Conservation (phyloP, 768 basidiomycete species). For the Hygrophorus pudorinus region DNA sequence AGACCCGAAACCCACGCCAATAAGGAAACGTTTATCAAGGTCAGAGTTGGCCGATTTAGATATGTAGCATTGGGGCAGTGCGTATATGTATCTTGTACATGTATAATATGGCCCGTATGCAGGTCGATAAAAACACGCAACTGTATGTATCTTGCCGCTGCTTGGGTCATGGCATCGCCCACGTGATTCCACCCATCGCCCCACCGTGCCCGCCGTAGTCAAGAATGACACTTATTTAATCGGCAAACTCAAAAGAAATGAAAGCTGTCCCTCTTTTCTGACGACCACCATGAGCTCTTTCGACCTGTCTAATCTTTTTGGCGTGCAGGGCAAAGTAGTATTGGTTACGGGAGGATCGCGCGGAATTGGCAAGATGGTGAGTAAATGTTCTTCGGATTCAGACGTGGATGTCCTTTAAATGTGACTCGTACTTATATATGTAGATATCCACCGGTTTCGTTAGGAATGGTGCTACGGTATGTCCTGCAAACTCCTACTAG, state of each 20-base stretch:
- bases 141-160: too few species aligned
- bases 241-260: too few species aligned
- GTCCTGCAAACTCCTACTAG: conserved; percentile 25
- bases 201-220: too few species aligned
- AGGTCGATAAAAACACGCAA: neutral
- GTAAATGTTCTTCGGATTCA: conserved; percentile 12
- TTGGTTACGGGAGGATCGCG: conserved; percentile 58
- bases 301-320: conserved; percentile 30
- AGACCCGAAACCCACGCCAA: conserved; percentile 18
- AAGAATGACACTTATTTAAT: too few species aligned
- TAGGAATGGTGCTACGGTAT: conserved; percentile 39
- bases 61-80: neutral
- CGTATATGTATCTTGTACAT: neutral
- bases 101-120: neutral
- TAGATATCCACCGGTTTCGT: conserved; percentile 60
- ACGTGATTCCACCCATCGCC: too few species aligned
- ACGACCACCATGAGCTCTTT: conserved; percentile 25
- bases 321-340: conserved; percentile 43
- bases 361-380: conserved; percentile 58
- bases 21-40: conserved; percentile 34
- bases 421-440: conserved; percentile 10
- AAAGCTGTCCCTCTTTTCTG: too few species aligned
- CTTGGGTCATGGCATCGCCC: too few species aligned
- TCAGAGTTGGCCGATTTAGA: conserved; percentile 18
- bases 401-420: neutral